phyloP scores from a whole-genome alignment of 2,329 filamentous ascomycete genomes.

The Verticillium nubilum region DNA sequence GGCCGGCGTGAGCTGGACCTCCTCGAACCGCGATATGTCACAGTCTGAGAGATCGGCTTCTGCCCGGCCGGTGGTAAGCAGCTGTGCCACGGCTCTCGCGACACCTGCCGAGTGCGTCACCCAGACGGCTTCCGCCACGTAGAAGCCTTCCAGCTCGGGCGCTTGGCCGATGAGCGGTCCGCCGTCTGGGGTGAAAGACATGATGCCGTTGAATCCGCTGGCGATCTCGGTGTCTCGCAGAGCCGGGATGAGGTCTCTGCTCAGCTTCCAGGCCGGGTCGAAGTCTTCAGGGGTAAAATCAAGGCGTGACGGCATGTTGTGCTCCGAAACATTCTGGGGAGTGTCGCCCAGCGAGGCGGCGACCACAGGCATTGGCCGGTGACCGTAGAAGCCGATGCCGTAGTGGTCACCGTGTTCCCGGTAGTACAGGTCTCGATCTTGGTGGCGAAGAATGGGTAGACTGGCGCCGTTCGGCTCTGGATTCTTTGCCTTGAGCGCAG shows the following conservation, averaged over 20 bases:
- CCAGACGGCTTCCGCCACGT: constrained; percentile 61
- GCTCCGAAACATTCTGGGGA: constrained; percentile 46
- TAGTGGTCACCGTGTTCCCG: constrained; percentile 58
- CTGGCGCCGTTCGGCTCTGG: constrained; percentile 38
- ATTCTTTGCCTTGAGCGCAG: constrained; percentile 30
- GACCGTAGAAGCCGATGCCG: constrained; percentile 61
- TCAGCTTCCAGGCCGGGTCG: constrained; percentile 52
- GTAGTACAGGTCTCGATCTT: constrained; percentile 60
- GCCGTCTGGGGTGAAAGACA: constrained; percentile 62
- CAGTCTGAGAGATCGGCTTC: constrained; percentile 53
- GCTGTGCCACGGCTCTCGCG: constrained; percentile 53
- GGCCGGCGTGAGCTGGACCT: constrained; percentile 48
- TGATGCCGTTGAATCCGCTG: constrained; percentile 60
- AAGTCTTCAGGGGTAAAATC: constrained; percentile 57
- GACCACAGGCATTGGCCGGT: constrained; percentile 54
- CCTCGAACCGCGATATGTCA: constrained; percentile 55
- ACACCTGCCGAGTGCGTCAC: constrained; percentile 61
- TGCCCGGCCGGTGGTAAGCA: constrained; percentile 50
- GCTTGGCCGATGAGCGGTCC: constrained; percentile 54
- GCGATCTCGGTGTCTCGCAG: constrained; percentile 44
- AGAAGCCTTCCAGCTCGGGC: constrained; percentile 55
- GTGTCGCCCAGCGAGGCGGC: constrained; percentile 50
- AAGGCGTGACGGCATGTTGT: constrained; percentile 59
- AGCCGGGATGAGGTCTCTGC: constrained; percentile 47
- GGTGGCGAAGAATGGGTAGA: constrained; percentile 55